Evolutionary conservation across 225 moss, liverwort and hornwort species (phyloP).

Genomic region (Pseudoscleropodium purum): DNA sequence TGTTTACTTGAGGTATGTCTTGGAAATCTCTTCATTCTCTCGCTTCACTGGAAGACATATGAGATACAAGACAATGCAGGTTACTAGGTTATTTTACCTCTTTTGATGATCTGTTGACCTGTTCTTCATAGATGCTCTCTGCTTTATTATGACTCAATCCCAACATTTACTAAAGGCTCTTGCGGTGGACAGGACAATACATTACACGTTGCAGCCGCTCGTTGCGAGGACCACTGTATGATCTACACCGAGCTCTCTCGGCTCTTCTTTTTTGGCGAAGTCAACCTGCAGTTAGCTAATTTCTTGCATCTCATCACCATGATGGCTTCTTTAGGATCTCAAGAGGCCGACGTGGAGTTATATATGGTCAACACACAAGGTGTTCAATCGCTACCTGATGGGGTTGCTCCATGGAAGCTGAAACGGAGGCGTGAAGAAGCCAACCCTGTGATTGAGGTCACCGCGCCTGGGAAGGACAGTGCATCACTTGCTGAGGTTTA

Average conservation of each 20-base stretch:
- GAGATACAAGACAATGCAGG: neutral
- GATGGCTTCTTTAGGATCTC: slow-evolving; percentile 74
- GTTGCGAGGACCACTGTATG: slow-evolving; percentile 63
- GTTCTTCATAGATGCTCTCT: neutral
- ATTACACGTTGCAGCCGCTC: slow-evolving; percentile 45
- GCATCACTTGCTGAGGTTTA: slow-evolving; percentile 36
- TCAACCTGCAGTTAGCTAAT: slow-evolving; percentile 63
- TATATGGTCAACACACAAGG: slow-evolving; percentile 64
- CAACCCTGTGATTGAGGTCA: neutral
- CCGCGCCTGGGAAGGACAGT: slow-evolving; percentile 9
- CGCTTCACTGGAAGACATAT: neutral
- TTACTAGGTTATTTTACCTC: neutral
- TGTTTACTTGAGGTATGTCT: slow-evolving; percentile 63
- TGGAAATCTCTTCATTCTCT: neutral
- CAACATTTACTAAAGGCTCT: neutral
- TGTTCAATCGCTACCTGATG: slow-evolving; percentile 31
- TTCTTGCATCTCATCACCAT: slow-evolving; percentile 85
- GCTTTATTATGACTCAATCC: neutral
- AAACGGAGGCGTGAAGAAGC: slow-evolving; percentile 8
- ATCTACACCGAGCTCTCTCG: slow-evolving; percentile 74
- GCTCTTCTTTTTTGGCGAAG: slow-evolving; percentile 63
- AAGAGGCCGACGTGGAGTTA: slow-evolving; percentile 57
- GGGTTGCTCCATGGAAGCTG: slow-evolving; percentile 44
- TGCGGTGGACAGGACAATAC: slow-evolving; percentile 43
- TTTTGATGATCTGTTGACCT: neutral